Percentiles rank a stretch among this genome's conserved stretches.
phyloP scores from a whole-genome alignment of 352 stramenopile species.

The Phytophthora macrochlamydospora region DNA sequence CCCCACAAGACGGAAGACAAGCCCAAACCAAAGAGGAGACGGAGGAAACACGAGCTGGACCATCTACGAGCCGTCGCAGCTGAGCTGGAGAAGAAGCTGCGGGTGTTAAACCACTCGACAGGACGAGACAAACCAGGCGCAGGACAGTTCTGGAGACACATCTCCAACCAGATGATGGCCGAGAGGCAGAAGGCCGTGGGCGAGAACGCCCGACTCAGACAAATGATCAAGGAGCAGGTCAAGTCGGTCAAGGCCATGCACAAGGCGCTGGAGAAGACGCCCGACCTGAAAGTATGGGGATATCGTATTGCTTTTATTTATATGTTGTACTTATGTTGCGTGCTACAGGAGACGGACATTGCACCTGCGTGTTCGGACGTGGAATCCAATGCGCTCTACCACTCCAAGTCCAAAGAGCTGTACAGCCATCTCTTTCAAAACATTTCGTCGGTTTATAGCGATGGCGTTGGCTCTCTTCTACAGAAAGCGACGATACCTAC shows the following conservation, averaged over 20 bases:
- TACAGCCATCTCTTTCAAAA: conserved; percentile 48
- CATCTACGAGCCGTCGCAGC: conserved; percentile 44
- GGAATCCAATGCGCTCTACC: background rate
- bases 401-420: conserved; percentile 29
- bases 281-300: conserved; percentile 28
- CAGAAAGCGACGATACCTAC: conserved; percentile 31
- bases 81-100: conserved; percentile 54
- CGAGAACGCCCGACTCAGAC: conserved; percentile 53
- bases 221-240: conserved; percentile 50
- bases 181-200: conserved; percentile 47
- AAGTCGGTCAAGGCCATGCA: conserved; percentile 44
- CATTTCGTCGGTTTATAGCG: conserved; percentile 36
- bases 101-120: conserved; percentile 34
- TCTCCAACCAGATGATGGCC: conserved; percentile 48
- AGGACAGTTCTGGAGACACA: conserved; percentile 49
- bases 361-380: background rate
- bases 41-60: conserved; percentile 64
- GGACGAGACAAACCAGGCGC: conserved; percentile 28
- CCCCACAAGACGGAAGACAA: background rate
- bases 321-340: background rate
- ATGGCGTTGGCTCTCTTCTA: conserved; percentile 23
- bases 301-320: background rate
- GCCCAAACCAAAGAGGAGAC: conserved; percentile 37
- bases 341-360: conserved; percentile 30
- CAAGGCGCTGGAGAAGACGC: conserved; percentile 35